These are phyloP conservation scores for Piromyces finnis DNA, from an alignment of 192 early-diverging fungal species.

Conservation along the genomic window DNA sequence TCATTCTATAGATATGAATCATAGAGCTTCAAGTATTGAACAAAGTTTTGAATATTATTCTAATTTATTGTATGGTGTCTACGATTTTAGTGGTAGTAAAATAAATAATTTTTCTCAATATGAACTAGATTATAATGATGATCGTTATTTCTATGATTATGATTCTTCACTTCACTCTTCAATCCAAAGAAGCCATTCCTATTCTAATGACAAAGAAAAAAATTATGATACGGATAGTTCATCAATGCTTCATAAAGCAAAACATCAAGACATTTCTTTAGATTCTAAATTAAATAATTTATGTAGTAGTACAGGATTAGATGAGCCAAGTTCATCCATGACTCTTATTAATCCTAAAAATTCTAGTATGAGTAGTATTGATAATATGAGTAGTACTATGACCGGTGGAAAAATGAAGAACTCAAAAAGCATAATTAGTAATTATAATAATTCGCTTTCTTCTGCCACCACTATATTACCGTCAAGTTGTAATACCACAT, in stretches of 20 bases:
- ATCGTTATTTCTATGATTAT: not conserved
- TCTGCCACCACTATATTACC: not conserved
- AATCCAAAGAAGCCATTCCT: not conserved
- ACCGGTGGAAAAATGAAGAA: not conserved
- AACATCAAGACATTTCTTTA: no score
- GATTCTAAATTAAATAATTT: no score
- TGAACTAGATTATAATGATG: not conserved
- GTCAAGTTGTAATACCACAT: not conserved
- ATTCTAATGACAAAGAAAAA: not conserved
- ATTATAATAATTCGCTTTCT: not conserved
- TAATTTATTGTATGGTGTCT: not conserved
- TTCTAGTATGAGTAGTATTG: not conserved
- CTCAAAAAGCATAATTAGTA: not conserved
- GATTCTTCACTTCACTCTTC: not conserved
- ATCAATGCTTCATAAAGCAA: no score
- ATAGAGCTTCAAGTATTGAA: not conserved
- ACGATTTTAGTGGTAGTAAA: not conserved
- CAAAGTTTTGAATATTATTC: not conserved
- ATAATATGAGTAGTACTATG: not conserved
- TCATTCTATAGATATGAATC: not conserved
- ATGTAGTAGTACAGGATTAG: not conserved
- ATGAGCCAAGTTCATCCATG: not conserved
- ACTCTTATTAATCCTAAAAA: not conserved
- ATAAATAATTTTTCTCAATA: not conserved
- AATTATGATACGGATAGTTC: not conserved